A percentile compares a stretch with the other conserved stretches of the same genome.
These are phyloP conservation scores for Fraxinus dipetala DNA, from an alignment of 305 asterid species.

Conservation along the genomic window DNA sequence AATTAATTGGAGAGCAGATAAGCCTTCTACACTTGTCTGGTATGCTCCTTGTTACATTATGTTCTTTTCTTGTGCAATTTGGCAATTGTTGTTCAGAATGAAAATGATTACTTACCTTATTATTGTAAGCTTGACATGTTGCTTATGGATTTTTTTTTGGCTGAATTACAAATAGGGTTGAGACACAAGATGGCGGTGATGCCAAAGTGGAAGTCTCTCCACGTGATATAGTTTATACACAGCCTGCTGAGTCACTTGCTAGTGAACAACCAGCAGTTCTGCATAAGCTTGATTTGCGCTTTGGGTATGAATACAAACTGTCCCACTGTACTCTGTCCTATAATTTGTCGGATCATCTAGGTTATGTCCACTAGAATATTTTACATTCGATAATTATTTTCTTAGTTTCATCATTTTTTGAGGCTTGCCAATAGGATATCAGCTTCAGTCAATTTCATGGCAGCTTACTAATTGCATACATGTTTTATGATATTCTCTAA, in stretches of 20 bases:
- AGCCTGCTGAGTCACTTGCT: constrained; percentile 73
- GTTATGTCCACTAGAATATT: background rate
- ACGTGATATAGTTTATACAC: constrained; percentile 86
- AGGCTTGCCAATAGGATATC: background rate
- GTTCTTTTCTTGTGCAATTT: background rate
- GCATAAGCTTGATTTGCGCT: constrained; percentile 91
- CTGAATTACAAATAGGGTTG: constrained; percentile 55
- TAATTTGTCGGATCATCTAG: constrained; percentile 2
- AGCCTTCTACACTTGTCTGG: constrained; percentile 90
- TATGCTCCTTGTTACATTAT: constrained; percentile 34
- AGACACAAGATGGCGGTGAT: constrained; percentile 99
- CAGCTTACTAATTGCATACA: background rate
- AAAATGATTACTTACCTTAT: background rate
- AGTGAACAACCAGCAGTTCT: constrained; percentile 63
- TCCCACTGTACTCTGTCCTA: constrained; percentile 7
- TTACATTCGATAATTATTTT: background rate
- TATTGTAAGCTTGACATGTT: background rate
- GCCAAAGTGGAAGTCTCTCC: constrained; percentile 93
- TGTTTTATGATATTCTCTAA: background rate
- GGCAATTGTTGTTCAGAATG: background rate
- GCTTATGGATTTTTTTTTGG: background rate
- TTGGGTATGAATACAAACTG: constrained; percentile 53
- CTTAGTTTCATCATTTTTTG: background rate
- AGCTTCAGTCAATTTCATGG: background rate
- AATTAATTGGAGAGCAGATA: constrained; percentile 88